Evolutionary conservation across 2,329 filamentous ascomycete genomes (phyloP).

Genomic region (Calonectria henricotiae): DNA sequence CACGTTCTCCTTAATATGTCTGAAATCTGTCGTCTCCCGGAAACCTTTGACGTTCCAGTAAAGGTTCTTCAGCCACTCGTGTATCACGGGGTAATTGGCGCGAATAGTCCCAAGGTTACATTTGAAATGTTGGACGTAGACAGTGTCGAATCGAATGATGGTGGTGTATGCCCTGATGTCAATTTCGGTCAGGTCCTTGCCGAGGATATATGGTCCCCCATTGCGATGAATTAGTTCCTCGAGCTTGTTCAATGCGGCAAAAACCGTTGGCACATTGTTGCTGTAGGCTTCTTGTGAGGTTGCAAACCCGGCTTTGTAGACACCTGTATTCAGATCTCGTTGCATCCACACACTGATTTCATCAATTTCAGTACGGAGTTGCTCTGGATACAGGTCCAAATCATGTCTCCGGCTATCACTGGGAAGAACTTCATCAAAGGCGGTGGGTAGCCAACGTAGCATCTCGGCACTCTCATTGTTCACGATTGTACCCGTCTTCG

Average conservation of each 20-base stretch:
- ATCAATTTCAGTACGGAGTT: conserved; percentile 72
- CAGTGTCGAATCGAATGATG: conserved; percentile 77
- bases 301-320: conserved; percentile 76
- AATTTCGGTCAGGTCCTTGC: conserved; percentile 76
- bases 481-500: conserved; percentile 78
- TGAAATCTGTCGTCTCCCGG: conserved; percentile 75
- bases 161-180: conserved; percentile 79
- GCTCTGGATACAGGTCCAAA: conserved; percentile 71
- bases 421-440: conserved; percentile 75
- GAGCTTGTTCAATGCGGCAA: conserved; percentile 76
- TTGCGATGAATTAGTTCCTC: conserved; percentile 69
- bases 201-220: conserved; percentile 74
- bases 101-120: conserved; percentile 77
- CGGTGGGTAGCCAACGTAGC: conserved; percentile 86
- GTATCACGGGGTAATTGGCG: conserved; percentile 76
- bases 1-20: conserved; percentile 77
- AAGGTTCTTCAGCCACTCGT: conserved; percentile 78
- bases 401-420: conserved; percentile 58
- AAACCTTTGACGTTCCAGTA: conserved; percentile 76
- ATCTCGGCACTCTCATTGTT: conserved; percentile 89
- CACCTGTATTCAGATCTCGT: conserved; percentile 64
- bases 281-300: conserved; percentile 78
- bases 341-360: conserved; percentile 79
- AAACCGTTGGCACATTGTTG: conserved; percentile 73
- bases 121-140: conserved; percentile 78